A percentile compares a stretch with the other conserved stretches of the same genome.
These are phyloP conservation scores for Ustilago nuda DNA, from an alignment of 1,284 basidiomycete genomes.

Conservation along the genomic window DNA sequence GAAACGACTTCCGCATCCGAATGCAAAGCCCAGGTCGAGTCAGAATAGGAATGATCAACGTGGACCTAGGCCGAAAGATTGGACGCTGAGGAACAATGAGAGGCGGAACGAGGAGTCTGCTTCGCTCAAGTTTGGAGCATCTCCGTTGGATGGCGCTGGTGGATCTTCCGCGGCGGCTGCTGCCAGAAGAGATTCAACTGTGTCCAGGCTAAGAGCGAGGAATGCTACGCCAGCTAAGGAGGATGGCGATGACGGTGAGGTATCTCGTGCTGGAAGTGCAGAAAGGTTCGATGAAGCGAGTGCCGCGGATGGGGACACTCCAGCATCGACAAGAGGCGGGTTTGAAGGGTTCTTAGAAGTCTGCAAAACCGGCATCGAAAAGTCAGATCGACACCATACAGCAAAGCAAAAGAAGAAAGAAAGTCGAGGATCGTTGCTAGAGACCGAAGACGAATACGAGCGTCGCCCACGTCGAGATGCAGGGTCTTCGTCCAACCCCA, in stretches of 20 bases:
- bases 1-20: conserved; percentile 42
- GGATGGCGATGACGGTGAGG: not conserved
- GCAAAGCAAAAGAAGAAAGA: conserved; percentile 52
- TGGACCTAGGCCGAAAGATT: conserved; percentile 12
- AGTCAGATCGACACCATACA: conserved; percentile 39
- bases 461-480: conserved; percentile 8
- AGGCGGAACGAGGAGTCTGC: conserved; percentile 21
- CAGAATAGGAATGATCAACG: conserved; percentile 14
- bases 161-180: conserved; percentile 11
- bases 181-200: conserved; percentile 20
- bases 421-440: conserved; percentile 41
- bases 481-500: not conserved
- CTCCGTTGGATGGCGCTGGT: not conserved
- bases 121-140: conserved; percentile 28
- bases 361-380: conserved; percentile 11
- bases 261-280: conserved; percentile 4
- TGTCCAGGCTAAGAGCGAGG: conserved; percentile 27
- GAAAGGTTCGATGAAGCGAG: conserved; percentile 10
- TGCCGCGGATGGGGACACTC: conserved; percentile 4
- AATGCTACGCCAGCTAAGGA: conserved; percentile 4
- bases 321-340: not conserved
- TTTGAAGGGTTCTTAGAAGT: conserved; percentile 13
- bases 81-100: conserved; percentile 6
- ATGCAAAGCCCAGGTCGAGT: conserved; percentile 19
- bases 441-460: not conserved